Evolutionary conservation across 2,329 filamentous ascomycete species (phyloP).

Genomic region (Dothideomycetes sp.): DNA sequence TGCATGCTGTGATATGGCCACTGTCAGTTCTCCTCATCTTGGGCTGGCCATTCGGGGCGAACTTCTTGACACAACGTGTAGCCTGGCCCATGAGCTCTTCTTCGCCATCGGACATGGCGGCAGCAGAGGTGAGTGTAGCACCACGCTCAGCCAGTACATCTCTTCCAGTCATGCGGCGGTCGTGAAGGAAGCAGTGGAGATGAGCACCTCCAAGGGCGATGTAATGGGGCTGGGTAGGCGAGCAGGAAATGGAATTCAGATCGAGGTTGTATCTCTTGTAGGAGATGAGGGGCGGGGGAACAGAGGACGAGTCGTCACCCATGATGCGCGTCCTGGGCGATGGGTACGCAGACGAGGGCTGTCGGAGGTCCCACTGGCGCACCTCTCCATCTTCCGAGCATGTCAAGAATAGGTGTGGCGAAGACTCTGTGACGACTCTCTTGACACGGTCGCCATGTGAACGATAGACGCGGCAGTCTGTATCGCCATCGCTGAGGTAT

Average conservation of each 20-base stretch:
- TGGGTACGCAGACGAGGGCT: constrained; percentile 54
- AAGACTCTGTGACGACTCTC: constrained; percentile 58
- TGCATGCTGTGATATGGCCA: constrained; percentile 59
- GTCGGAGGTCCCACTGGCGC: constrained; percentile 55
- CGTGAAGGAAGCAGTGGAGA: constrained; percentile 58
- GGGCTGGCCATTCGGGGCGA: constrained; percentile 50
- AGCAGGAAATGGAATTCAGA: constrained; percentile 58
- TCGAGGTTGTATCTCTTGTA: constrained; percentile 54
- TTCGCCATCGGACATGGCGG: constrained; percentile 31
- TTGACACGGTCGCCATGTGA: constrained; percentile 57
- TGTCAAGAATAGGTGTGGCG: constrained; percentile 56
- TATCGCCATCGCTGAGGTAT: constrained; percentile 47
- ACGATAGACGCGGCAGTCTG: constrained; percentile 50
- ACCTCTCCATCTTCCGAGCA: constrained; percentile 62
- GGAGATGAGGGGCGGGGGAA: constrained; percentile 54
- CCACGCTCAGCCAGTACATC: constrained; percentile 46
- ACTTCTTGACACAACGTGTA: constrained; percentile 55
- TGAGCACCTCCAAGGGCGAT: constrained; percentile 60
- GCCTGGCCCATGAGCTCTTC: constrained; percentile 47
- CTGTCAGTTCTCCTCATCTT: constrained; percentile 42
- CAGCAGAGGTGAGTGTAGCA: constrained; percentile 28
- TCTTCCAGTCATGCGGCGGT: constrained; percentile 55
- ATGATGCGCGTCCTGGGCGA: constrained; percentile 33
- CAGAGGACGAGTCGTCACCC: constrained; percentile 36
- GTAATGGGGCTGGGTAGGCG: constrained; percentile 56